These are phyloP conservation scores for Polygonum maritimum DNA, from an alignment of 148 eudicot genomes.

Conservation along the genomic window DNA sequence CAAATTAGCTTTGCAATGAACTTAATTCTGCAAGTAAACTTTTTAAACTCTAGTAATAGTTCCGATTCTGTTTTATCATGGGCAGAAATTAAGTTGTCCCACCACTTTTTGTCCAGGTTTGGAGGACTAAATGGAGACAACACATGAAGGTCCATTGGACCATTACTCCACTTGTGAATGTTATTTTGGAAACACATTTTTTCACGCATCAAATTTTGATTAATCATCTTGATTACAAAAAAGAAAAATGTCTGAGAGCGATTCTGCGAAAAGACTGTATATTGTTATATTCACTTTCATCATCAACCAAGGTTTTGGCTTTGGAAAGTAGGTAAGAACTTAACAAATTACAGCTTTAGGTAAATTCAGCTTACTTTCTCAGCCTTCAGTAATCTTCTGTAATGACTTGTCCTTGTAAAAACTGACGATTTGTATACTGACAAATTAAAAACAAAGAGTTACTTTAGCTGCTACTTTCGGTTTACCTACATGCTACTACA, in stretches of 20 bases:
- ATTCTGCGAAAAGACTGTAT: neutral
- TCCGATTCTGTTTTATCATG: neutral
- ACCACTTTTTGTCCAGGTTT: neutral
- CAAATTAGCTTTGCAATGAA: neutral
- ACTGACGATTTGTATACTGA: neutral
- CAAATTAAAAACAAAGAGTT: neutral
- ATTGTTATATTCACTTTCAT: neutral
- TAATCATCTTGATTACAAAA: neutral
- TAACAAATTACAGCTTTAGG: neutral
- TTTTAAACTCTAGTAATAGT: no score
- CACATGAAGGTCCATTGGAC: neutral
- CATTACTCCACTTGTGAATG: no score
- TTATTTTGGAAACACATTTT: neutral
- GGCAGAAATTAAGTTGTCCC: neutral
- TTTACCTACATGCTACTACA: neutral
- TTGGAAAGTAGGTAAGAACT: neutral
- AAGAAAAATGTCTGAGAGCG: neutral
- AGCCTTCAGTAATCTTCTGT: neutral
- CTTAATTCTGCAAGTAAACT: neutral
- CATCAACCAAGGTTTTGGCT: neutral
- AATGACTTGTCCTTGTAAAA: neutral
- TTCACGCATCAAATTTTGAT: neutral
- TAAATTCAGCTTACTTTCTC: neutral
- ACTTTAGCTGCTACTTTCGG: neutral
- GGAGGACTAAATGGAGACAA: neutral